These are phyloP conservation scores for Trichoderma endophyticum DNA, from an alignment of 2,329 filamentous ascomycete species.

Conservation along the genomic window DNA sequence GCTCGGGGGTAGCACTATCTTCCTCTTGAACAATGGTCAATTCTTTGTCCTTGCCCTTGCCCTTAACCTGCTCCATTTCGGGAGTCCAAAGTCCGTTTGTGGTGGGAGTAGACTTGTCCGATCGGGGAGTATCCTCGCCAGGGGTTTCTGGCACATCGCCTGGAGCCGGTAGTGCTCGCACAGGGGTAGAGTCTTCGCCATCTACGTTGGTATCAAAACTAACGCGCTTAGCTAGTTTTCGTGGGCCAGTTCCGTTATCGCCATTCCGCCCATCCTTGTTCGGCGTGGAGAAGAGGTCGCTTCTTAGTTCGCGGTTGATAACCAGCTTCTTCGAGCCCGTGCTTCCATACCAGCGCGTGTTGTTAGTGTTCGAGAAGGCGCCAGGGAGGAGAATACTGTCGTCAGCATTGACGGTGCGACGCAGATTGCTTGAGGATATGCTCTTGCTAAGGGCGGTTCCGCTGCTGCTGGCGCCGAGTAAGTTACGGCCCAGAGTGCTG, in stretches of 20 bases:
- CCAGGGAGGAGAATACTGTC: conserved; percentile 84
- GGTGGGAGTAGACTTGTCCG: conserved; percentile 50
- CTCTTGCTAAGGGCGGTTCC: conserved; percentile 78
- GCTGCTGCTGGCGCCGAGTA: conserved; percentile 64
- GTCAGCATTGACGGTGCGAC: conserved; percentile 75
- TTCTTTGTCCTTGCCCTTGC: conserved; percentile 74
- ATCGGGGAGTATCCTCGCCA: conserved; percentile 42
- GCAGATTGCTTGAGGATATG: conserved; percentile 80
- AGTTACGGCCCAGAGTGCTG: conserved; percentile 61
- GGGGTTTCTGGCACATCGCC: conserved; percentile 31
- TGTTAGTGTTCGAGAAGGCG: conserved; percentile 70
- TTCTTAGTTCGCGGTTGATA: conserved; percentile 84
- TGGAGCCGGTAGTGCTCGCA: conserved; percentile 35
- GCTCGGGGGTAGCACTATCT: conserved; percentile 38
- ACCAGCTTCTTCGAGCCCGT: conserved; percentile 81
- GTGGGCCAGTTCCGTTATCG: conserved; percentile 41
- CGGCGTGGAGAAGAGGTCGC: conserved; percentile 63
- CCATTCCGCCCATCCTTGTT: conserved; percentile 47
- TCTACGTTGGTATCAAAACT: conserved; percentile 75
- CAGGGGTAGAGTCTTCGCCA: conserved; percentile 33
- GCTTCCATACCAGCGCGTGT: conserved; percentile 62
- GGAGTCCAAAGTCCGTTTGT: conserved; percentile 40
- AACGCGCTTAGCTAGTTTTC: conserved; percentile 76
- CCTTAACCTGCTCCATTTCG: conserved; percentile 69
- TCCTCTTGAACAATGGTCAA: conserved; percentile 78